Percentiles rank a stretch among this genome's conserved stretches.
Evolutionary conservation across 2,329 filamentous ascomycete species (phyloP).

Genomic region (Aspergillus arachidicola): DNA sequence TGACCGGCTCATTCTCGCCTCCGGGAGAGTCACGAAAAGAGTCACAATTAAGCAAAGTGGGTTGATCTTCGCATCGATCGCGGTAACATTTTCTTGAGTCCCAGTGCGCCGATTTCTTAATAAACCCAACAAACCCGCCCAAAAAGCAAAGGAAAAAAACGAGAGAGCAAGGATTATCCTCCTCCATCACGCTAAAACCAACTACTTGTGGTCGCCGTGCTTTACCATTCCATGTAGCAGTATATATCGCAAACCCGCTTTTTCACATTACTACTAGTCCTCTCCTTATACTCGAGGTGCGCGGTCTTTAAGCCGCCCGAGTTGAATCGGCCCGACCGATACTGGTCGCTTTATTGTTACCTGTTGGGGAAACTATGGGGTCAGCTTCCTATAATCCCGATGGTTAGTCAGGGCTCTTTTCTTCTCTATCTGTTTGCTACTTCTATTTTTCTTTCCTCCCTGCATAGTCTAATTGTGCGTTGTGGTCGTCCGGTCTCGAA

Average conservation of each 20-base stretch:
- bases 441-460: constrained; percentile 1
- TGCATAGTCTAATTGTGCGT: not conserved
- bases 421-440: constrained; percentile 14
- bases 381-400: constrained; percentile 38
- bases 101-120: constrained; percentile 9
- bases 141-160: constrained; percentile 9
- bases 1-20: constrained; percentile 12
- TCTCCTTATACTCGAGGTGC: constrained; percentile 11
- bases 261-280: constrained; percentile 7
- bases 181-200: not conserved
- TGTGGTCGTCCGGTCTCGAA: not conserved
- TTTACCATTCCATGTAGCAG: constrained; percentile 25
- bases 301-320: constrained; percentile 20
- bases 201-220: constrained; percentile 10
- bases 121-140: constrained; percentile 4
- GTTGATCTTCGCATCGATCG: constrained; percentile 16
- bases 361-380: constrained; percentile 34
- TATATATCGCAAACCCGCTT: constrained; percentile 13
- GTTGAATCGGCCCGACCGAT: constrained; percentile 25
- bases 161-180: constrained; percentile 1
- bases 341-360: constrained; percentile 22
- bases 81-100: constrained; percentile 13
- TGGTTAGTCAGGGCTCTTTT: constrained; percentile 38
- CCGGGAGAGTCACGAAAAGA: not conserved
- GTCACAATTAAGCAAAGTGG: constrained; percentile 12